Conservation (phyloP, 768 basidiomycete species). For the Mycena indigotica region DNA sequence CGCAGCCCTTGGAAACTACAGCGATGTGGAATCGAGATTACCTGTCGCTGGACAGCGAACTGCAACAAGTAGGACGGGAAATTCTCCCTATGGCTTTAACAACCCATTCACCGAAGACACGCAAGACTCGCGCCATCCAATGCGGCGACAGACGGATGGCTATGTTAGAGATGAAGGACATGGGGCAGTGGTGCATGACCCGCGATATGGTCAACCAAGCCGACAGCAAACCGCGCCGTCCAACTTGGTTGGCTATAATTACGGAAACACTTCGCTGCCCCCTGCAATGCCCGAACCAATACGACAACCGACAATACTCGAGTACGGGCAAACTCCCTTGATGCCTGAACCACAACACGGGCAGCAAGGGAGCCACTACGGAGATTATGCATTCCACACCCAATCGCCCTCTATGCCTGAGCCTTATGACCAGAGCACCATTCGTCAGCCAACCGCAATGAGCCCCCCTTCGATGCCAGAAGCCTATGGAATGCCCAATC, state of each 20-base stretch:
- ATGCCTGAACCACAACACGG: background rate
- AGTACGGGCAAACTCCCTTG: background rate
- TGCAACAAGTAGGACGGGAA: background rate
- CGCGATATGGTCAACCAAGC: background rate
- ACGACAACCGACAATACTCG: background rate
- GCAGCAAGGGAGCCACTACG: background rate
- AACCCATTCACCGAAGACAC: background rate
- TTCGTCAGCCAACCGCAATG: background rate
- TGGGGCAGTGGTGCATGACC: too few species aligned
- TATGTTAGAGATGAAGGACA: background rate
- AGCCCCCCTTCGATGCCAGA: background rate
- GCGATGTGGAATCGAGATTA: slow-evolving; percentile 5
- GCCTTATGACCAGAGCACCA: background rate
- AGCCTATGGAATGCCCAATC: background rate
- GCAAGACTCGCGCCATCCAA: background rate
- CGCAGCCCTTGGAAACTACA: slow-evolving; percentile 3
- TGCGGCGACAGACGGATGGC: background rate
- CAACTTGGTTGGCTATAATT: background rate
- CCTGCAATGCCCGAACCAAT: background rate
- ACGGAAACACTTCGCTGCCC: background rate
- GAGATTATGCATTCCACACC: background rate
- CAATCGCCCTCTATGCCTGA: background rate
- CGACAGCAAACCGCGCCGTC: background rate
- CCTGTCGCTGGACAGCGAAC: background rate
- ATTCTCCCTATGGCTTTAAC: background rate